Evolutionary conservation across 2,329 filamentous ascomycete species (phyloP).

Genomic region (Fusarium chuoi): DNA sequence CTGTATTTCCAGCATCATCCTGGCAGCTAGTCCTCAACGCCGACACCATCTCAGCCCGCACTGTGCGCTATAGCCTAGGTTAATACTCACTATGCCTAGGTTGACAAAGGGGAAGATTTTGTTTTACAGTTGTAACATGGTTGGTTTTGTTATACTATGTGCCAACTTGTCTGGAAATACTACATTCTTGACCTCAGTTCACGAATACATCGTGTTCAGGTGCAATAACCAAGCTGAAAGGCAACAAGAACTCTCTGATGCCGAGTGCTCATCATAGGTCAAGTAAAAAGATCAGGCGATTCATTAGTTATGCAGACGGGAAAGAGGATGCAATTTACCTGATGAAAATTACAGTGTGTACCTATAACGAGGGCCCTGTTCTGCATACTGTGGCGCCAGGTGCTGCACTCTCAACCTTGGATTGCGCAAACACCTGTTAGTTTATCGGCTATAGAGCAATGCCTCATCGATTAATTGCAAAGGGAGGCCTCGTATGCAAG

Average conservation of each 20-base stretch:
- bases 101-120: not conserved
- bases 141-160: not conserved
- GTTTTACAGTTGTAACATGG: not conserved
- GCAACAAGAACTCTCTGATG: not conserved
- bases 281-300: not conserved
- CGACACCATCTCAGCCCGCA: not conserved
- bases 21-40: not conserved
- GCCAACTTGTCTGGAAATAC: not conserved
- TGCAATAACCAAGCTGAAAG: not conserved
- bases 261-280: not conserved
- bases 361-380: not conserved
- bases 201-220: not conserved
- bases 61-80: slow-evolving; percentile 6
- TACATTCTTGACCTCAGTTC: not conserved
- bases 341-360: not conserved
- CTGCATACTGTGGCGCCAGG: not conserved
- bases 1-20: slow-evolving; percentile 26
- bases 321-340: not conserved
- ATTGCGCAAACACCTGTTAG: not conserved
- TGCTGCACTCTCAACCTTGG: not conserved
- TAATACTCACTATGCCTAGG: not conserved
- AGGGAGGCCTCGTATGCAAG: slow-evolving; percentile 8
- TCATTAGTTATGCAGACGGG: not conserved
- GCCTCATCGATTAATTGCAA: not conserved
- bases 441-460: not conserved